These are phyloP conservation scores for Nasturtium officinale DNA, from an alignment of 345 rosid species.

Conservation along the genomic window DNA sequence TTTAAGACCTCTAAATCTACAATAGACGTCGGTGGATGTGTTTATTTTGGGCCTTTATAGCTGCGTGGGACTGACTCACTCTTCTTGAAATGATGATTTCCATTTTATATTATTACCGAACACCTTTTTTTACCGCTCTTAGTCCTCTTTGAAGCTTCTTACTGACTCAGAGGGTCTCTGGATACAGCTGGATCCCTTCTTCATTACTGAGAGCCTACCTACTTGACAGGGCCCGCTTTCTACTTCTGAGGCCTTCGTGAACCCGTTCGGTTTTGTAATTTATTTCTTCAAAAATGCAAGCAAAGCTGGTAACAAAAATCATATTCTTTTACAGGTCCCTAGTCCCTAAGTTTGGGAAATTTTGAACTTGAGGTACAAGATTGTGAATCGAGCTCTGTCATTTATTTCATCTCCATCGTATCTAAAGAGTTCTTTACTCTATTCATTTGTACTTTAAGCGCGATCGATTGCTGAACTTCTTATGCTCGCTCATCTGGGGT, in stretches of 20 bases:
- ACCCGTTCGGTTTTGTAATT: neutral
- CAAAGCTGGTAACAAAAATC: neutral
- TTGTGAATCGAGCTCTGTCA: neutral
- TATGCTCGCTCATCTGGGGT: neutral
- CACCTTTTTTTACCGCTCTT: slow-evolving; percentile 32
- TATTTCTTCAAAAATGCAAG: neutral
- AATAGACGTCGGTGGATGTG: slow-evolving; percentile 41
- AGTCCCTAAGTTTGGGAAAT: neutral
- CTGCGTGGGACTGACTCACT: slow-evolving; percentile 22
- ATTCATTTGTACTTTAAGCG: too few relatives aligned
- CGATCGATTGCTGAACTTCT: neutral
- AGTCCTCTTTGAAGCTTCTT: slow-evolving; percentile 30
- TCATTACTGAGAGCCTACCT: slow-evolving; percentile 33
- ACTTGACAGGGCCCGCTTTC: slow-evolving; percentile 27
- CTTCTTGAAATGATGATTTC: neutral
- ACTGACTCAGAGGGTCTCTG: slow-evolving; percentile 40
- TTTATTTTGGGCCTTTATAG: slow-evolving; percentile 35
- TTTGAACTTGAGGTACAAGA: neutral
- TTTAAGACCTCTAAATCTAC: slow-evolving; percentile 31
- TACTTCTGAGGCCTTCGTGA: neutral
- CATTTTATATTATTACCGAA: neutral
- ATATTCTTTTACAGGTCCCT: neutral
- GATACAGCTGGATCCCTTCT: slow-evolving; percentile 41
- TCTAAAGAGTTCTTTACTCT: too few relatives aligned
- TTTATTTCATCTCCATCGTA: too few relatives aligned